Evolutionary conservation across 805 yeast genomes (phyloP), one percentile per base, ranked within the genome.

Genomic region (Henningerozyma blattae): DNA sequence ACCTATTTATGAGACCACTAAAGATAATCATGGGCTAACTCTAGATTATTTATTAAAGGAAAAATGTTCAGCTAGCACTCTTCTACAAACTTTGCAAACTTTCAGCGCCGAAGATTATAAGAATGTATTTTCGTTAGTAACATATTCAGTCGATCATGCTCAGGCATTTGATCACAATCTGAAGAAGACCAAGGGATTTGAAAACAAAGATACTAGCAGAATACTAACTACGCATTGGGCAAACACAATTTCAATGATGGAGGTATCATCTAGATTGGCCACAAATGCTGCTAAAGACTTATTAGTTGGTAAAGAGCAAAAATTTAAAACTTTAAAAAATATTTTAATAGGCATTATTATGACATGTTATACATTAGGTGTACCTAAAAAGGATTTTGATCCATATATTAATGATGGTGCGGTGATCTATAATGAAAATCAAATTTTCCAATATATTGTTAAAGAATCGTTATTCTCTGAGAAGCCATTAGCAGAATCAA

Each of bases 211-310:
- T 28, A 41, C 44, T 2, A 43, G 47, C 5, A 27, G 37, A 15
- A 35, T 50, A 10, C 33, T 52, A 13, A 33, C 50, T 1, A 44
- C 38, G 1, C 51, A 51, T 36, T 54, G 55, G 56, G 50, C 58
- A 3, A 52, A 51, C 20, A 50, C 56, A 1, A 64, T 79, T 18
- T 62, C 69, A 17, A 70, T 75, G 66, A 54, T 66, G 26, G 87
- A 80, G 45, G 68, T 77, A 16, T 45, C 77, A 0, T 62, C 75
- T 1, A 64, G 87, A 47, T 48, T 67, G n/a, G 65, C 67, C 28
- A 44, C 46, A 12, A 46, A 54, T 8, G 47, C 67, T 3, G 54
- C 58, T 19, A 35, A 34, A 1, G 48, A 50, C 3, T 58, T 62
- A 33, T 40, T 60, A 29, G 39, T 45, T 12, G 59, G 53, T n/a